Conservation (phyloP, 2,329 filamentous ascomycete species). For the Sordariomycetes sp. region DNA sequence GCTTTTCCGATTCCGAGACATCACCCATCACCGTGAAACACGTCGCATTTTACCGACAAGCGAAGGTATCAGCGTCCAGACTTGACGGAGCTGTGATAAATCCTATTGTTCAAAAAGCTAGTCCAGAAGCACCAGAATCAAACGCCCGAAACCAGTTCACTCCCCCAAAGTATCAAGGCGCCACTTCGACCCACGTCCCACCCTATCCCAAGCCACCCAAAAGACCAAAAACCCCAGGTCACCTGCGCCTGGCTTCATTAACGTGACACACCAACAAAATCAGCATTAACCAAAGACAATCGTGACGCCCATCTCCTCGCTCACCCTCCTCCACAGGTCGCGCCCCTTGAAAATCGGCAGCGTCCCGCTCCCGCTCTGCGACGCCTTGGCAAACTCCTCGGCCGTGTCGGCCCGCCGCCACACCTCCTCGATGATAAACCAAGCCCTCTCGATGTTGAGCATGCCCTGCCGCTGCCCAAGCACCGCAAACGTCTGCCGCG, state of each 20-base stretch:
- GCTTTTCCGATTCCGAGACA: background rate
- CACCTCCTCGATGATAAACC: slow-evolving; percentile 47
- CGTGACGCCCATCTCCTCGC: slow-evolving; percentile 41
- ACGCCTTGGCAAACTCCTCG: slow-evolving; percentile 7
- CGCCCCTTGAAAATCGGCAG: slow-evolving; percentile 11
- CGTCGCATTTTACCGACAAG: slow-evolving; percentile 6
- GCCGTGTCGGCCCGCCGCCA: slow-evolving; percentile 38
- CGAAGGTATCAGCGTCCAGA: slow-evolving; percentile 5
- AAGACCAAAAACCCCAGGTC: background rate
- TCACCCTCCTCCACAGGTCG: slow-evolving; percentile 43
- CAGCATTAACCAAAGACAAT: slow-evolving; percentile 41
- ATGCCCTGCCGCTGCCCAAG: slow-evolving; percentile 47
- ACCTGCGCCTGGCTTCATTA: background rate
- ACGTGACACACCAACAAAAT: background rate
- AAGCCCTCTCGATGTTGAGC: slow-evolving; percentile 49
- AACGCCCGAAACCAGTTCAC: background rate
- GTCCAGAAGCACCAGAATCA: background rate
- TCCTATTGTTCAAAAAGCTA: background rate
- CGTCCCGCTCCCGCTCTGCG: background rate
- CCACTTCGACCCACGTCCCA: background rate
- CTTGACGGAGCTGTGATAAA: background rate
- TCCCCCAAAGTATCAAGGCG: background rate
- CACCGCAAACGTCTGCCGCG: slow-evolving; percentile 35
- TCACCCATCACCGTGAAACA: slow-evolving; percentile 3
- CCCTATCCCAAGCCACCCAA: background rate